Base-by-base conservation (phyloP, 75 land plant genomes). In the Sequoia sempervirens region DNA sequence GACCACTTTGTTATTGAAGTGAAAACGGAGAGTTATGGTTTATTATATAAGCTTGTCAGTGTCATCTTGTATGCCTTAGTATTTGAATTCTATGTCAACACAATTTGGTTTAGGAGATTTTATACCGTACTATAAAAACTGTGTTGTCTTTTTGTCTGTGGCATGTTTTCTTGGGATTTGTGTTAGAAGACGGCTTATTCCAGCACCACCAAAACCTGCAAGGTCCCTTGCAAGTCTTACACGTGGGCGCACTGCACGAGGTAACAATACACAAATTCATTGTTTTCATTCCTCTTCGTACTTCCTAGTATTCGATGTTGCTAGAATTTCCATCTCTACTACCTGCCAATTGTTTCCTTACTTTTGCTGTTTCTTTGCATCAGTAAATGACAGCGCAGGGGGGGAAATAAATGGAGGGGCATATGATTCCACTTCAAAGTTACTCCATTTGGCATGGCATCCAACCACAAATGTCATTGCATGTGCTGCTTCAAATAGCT, bases 401-500 rank as follows among this genome's bases (percentile, higher is more conserved):
- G 52, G 79, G 6, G 84, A 47, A 20, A 34, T 74, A 41, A 83
- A 74, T 68, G 84, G 76, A 34, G 58, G 82, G 20, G 2, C 87
- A 13, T 68, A 40, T 54, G 87, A 89, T 81, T 81, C 85, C 23
- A 85, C 69, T 64, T 82, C 89, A 14, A 92, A 89, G 85, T 52
- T 91, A 83, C 84, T 86, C 36, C 92, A 91, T 85, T 41, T 90
- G 81, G 88, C 91, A 43, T 90, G 93, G 93, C 98, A 96, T 87
- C 98, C 98, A 40, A 70, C 80, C 36, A 61, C 89, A 76, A 93
- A 93, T 85, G 86, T 93, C 73, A 93, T 96, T 84, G 98, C 98
- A 34, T 96, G 95, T 84, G 96, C 93, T 54, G 90, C 95, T 64
- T 90, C 90, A 45, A 93, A 90, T 83, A 93, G 98, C 84, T 86